A percentile compares a stretch with the other conserved stretches of the same genome.
Conservation (phyloP, 176 grass and related monocot species). For the Lolium rigidum region DNA sequence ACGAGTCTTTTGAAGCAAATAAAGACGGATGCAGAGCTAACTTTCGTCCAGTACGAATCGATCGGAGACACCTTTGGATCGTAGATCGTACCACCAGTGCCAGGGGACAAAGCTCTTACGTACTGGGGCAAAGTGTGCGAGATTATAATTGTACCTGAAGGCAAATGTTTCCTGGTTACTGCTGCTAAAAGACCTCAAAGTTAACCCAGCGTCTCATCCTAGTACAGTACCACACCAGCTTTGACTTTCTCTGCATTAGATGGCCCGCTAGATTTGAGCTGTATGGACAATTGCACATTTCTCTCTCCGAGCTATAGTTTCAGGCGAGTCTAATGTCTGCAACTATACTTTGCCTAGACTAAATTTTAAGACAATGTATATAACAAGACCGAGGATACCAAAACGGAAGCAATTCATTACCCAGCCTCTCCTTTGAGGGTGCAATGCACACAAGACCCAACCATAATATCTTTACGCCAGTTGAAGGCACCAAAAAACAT, state of each 20-base stretch:
- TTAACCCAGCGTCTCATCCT: not conserved
- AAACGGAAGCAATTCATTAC: no score
- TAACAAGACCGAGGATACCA: no score
- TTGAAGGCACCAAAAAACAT: no score
- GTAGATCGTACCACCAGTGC: not conserved
- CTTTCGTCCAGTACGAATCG: slow-evolving; percentile 9
- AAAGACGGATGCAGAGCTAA: not conserved
- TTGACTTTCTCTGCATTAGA: not conserved
- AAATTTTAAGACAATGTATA: no score
- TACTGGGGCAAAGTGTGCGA: not conserved
- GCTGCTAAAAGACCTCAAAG: slow-evolving; percentile 3
- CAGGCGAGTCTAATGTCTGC: not conserved
- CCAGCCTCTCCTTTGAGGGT: no score
- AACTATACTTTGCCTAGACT: not conserved
- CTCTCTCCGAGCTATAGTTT: not conserved
- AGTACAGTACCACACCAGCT: not conserved
- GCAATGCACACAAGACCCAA: no score
- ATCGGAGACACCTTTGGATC: slow-evolving; percentile 31
- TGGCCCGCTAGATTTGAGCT: slow-evolving; percentile 2
- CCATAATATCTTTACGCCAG: no score
- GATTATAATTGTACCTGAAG: slow-evolving; percentile 26
- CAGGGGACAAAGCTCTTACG: slow-evolving; percentile 12
- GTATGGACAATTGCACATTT: not conserved
- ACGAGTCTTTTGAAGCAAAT: not conserved
- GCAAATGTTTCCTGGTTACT: slow-evolving; percentile 6